phyloP scores from a whole-genome alignment of 768 basidiomycete genomes.

The Tulasnella sp. region DNA sequence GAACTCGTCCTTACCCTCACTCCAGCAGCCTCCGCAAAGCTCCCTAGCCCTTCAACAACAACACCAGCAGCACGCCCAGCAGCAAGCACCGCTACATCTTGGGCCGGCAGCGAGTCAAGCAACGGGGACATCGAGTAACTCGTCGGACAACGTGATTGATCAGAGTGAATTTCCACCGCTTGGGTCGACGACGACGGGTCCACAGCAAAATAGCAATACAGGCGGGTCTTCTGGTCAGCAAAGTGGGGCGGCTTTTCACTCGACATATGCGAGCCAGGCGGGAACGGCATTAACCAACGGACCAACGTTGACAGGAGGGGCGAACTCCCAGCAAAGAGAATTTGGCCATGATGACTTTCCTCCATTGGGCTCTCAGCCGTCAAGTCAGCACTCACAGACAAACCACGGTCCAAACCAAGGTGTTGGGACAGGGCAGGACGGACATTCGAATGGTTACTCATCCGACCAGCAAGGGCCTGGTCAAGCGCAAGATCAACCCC shows the following conservation, averaged over 20 bases:
- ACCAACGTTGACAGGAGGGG: constrained; percentile 26
- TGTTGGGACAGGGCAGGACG: not conserved
- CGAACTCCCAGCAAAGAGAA: constrained; percentile 40
- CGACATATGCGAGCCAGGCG: constrained; percentile 76
- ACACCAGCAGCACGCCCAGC: constrained; percentile 33
- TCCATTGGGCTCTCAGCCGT: constrained; percentile 54
- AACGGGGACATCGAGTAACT: constrained; percentile 11
- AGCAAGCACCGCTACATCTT: constrained; percentile 12
- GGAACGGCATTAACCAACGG: constrained; percentile 41
- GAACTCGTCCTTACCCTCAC: constrained; percentile 20
- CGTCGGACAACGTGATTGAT: constrained; percentile 11
- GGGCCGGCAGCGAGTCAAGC: constrained; percentile 10
- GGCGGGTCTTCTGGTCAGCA: constrained; percentile 1
- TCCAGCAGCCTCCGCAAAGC: constrained; percentile 28
- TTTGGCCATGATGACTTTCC: constrained; percentile 84
- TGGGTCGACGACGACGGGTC: not conserved
- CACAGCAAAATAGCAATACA: not conserved
- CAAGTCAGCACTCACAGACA: constrained; percentile 24
- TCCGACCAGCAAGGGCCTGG: too few relatives aligned
- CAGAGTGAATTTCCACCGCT: constrained; percentile 12
- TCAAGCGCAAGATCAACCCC: constrained; percentile 23
- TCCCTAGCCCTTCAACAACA: constrained; percentile 27
- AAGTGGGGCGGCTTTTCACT: constrained; percentile 25
- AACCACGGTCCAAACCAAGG: not conserved
- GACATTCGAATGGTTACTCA: not conserved